Evolutionary conservation across 495 filamentous ascomycete species (phyloP).

Genomic region (Staphylotrichum longicolle): DNA sequence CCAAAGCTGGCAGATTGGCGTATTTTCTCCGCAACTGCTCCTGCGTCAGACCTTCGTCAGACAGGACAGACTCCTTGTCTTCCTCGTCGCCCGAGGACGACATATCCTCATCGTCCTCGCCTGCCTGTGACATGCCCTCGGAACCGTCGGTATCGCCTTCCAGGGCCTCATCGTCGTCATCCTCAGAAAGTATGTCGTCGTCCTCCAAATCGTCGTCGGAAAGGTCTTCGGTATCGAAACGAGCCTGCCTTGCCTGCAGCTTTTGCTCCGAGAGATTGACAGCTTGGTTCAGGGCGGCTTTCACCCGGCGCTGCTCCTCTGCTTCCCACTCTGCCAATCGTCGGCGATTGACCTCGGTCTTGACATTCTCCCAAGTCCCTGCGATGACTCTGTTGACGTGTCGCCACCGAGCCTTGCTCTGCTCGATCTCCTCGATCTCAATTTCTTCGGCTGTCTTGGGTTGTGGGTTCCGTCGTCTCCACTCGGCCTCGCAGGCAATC

Average conservation of each 20-base stretch:
- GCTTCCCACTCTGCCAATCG: slow-evolving; percentile 78
- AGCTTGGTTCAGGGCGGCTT: slow-evolving; percentile 77
- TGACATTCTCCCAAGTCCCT: slow-evolving; percentile 77
- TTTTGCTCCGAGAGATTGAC: slow-evolving; percentile 67
- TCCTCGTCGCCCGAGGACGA: slow-evolving; percentile 60
- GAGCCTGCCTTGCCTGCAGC: slow-evolving; percentile 51
- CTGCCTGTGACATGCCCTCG: slow-evolving; percentile 22
- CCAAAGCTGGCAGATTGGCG: slow-evolving; percentile 56
- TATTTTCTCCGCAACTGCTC: slow-evolving; percentile 81
- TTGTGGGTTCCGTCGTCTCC: slow-evolving; percentile 64
- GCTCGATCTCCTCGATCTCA: slow-evolving; percentile 53
- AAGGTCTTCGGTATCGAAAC: slow-evolving; percentile 50
- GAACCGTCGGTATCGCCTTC: slow-evolving; percentile 14
- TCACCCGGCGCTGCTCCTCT: slow-evolving; percentile 75
- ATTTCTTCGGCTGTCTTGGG: slow-evolving; percentile 71
- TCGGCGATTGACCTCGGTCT: slow-evolving; percentile 66
- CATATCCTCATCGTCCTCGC: slow-evolving; percentile 70
- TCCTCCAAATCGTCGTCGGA: slow-evolving; percentile 56
- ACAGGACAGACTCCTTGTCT: slow-evolving; percentile 57
- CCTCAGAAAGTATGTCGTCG: slow-evolving; percentile 58
- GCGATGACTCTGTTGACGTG: slow-evolving; percentile 67
- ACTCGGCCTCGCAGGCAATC: slow-evolving; percentile 57
- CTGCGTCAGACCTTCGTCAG: slow-evolving; percentile 71
- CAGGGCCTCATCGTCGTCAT: slow-evolving; percentile 31
- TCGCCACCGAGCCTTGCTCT: slow-evolving; percentile 57